Evolutionary conservation across 1,284 basidiomycete genomes (phyloP), one percentile per base, ranked within the genome.

Genomic region (Ustilago bromivora): DNA sequence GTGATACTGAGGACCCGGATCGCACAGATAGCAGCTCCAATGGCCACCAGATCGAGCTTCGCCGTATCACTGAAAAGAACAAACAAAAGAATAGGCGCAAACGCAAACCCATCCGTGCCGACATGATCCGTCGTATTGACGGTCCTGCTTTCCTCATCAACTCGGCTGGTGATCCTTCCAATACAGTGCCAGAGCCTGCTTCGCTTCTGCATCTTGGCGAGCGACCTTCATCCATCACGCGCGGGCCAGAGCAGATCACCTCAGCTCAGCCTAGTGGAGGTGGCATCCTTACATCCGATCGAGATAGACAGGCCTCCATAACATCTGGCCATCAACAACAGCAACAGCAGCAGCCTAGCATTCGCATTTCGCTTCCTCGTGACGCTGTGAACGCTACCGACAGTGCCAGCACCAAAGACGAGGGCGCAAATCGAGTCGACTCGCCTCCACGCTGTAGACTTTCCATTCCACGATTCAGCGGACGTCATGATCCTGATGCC

Each of bases 111-210:
- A 63, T 85, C n/a, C 79, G 77, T 9, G 79, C 81, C n/a, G 81
- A 81, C 65, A 85, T 85, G 84, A 80, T 86, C 34, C 75, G 79
- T n/a, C 72, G 85, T 15, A 76, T 82, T 41, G 82, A 86, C 36
- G 74, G 78, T 12, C 85, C 85, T 8, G 85, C 85, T 17, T 82
- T 85, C 35, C 79, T 84, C 36, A 80, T 86, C 72, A 85, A 85
- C 54, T 82, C 82, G 23, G 78, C 74, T 15, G 81, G 80, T 17
- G 72, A 75, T 32, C 67, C 61, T 10, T 75, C 72, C 56, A 71
- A 75, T n/a, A 59, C 60, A 32, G 65, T 78, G 4, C 76, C 76
- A 2, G 72, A 78, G 28, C 47, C 41, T n/a, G 23, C 43, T 19
- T 8, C 49, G 13, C n/a, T 53, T 11, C 28, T 47, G 4, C 28